phyloP scores from a whole-genome alignment of 352 stramenopile genomes.

The Globisporangium canariense region DNA sequence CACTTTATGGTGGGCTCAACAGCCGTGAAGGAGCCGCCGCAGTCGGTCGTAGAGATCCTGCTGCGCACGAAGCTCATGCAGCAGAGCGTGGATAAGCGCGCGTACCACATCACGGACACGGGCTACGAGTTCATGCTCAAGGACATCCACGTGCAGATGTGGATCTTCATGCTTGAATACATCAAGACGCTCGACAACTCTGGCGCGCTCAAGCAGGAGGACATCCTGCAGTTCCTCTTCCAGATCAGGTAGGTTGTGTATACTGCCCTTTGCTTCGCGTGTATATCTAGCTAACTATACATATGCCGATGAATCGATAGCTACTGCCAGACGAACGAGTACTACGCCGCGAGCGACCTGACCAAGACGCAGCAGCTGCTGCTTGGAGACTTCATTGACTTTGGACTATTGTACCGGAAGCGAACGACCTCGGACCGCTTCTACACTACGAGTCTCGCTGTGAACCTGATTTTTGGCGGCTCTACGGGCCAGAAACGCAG shows the following conservation, averaged over 20 bases:
- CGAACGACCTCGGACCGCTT: constrained; percentile 58
- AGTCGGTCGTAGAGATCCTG: constrained; percentile 72
- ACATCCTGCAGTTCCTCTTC: constrained; percentile 89
- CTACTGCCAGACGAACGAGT: constrained; percentile 84
- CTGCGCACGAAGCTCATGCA: constrained; percentile 71
- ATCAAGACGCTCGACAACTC: constrained; percentile 81
- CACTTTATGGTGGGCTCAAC: constrained; percentile 79
- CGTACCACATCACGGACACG: constrained; percentile 85
- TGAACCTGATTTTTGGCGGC: constrained; percentile 89
- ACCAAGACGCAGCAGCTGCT: constrained; percentile 74
- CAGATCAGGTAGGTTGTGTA: constrained; percentile 60
- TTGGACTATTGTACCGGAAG: constrained; percentile 81
- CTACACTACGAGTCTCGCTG: constrained; percentile 87
- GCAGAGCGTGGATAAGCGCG: constrained; percentile 44
- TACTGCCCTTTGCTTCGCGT: background rate
- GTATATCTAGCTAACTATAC: constrained; percentile 3
- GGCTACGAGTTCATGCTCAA: constrained; percentile 92
- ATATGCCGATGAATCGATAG: constrained; percentile 12
- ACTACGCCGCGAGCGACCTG: constrained; percentile 76
- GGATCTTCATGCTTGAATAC: constrained; percentile 90
- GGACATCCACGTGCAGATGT: constrained; percentile 90
- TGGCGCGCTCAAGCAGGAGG: constrained; percentile 71
- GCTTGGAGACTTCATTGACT: constrained; percentile 83
- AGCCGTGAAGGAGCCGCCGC: constrained; percentile 55
- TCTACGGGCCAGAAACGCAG: constrained; percentile 57